Evolutionary conservation across 1,284 basidiomycete genomes (phyloP).

Genomic region (Fomitopsis betulina): DNA sequence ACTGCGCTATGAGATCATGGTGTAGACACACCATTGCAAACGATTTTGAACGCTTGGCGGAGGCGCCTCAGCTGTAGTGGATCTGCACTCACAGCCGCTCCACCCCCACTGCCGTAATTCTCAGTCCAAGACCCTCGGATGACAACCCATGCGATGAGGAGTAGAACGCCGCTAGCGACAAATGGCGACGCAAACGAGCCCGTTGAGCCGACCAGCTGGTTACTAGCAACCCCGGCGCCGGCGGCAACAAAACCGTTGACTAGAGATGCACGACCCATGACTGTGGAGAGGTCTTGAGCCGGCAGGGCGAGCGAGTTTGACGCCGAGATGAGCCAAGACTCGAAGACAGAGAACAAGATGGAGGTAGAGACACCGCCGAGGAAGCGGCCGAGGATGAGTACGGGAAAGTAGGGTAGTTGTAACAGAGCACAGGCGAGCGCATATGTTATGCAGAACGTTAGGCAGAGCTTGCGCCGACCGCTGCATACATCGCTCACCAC

Average conservation of each 20-base stretch:
- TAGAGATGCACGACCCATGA: conserved; percentile 68
- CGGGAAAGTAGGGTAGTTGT: conserved; percentile 47
- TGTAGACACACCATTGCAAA: conserved; percentile 44
- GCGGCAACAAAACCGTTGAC: conserved; percentile 71
- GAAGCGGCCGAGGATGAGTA: conserved; percentile 57
- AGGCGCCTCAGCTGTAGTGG: conserved; percentile 51
- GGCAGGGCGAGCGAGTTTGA: conserved; percentile 46
- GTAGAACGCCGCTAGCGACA: conserved; percentile 52
- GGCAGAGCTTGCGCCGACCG: conserved; percentile 63
- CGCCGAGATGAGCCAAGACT: conserved; percentile 69
- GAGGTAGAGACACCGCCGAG: conserved; percentile 69
- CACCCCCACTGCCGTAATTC: conserved; percentile 54
- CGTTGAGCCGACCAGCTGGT: conserved; percentile 48
- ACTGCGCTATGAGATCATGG: background rate
- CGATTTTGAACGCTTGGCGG: conserved; percentile 52
- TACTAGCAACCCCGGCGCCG: conserved; percentile 58
- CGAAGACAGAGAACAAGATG: conserved; percentile 71
- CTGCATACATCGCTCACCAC: conserved; percentile 25
- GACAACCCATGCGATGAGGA: conserved; percentile 49
- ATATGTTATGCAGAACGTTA: conserved; percentile 66
- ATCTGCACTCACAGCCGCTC: conserved; percentile 30
- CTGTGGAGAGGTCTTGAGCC: conserved; percentile 56
- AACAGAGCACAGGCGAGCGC: conserved; percentile 53
- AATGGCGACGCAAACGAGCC: conserved; percentile 58
- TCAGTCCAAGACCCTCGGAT: conserved; percentile 60